Percentiles rank a stretch among this genome's conserved stretches.
phyloP scores from a whole-genome alignment of 192 early-diverging fungal genomes.

The Coemansia sp. region DNA sequence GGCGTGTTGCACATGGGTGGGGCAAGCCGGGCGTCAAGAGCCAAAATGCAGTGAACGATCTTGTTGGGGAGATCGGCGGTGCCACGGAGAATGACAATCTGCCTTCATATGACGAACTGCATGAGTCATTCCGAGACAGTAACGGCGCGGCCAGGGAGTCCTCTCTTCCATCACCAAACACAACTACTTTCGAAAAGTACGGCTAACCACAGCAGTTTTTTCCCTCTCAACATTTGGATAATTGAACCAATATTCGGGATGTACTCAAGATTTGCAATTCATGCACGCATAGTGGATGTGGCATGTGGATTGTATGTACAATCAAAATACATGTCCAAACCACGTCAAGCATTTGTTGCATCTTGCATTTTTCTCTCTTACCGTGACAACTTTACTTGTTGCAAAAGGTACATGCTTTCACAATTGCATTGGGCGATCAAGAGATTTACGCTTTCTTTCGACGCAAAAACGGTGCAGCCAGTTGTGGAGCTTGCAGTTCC shows the following conservation, averaged over 20 bases:
- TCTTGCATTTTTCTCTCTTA: background rate
- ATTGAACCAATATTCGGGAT: too few species aligned
- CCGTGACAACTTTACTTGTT: background rate
- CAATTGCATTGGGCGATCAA: background rate
- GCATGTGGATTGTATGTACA: background rate
- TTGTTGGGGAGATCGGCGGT: slow-evolving; percentile 25
- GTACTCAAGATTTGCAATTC: too few species aligned
- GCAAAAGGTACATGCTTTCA: background rate
- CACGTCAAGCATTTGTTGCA: background rate
- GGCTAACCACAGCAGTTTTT: background rate
- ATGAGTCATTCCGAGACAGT: background rate
- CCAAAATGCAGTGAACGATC: background rate
- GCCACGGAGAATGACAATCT: slow-evolving; percentile 9
- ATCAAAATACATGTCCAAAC: background rate
- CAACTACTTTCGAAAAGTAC: background rate
- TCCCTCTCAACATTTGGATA: too few species aligned
- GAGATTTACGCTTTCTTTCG: background rate
- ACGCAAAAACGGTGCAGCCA: too few species aligned
- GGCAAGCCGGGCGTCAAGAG: slow-evolving; percentile 6
- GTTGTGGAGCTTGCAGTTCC: too few species aligned
- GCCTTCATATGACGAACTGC: slow-evolving; percentile 16
- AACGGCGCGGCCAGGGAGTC: background rate
- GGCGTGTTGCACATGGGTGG: background rate
- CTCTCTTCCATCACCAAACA: background rate
- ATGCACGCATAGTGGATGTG: too few species aligned